Percentiles rank a stretch among this genome's conserved stretches.
phyloP scores from a whole-genome alignment of 305 asterid species.

The Andrographis paniculata region DNA sequence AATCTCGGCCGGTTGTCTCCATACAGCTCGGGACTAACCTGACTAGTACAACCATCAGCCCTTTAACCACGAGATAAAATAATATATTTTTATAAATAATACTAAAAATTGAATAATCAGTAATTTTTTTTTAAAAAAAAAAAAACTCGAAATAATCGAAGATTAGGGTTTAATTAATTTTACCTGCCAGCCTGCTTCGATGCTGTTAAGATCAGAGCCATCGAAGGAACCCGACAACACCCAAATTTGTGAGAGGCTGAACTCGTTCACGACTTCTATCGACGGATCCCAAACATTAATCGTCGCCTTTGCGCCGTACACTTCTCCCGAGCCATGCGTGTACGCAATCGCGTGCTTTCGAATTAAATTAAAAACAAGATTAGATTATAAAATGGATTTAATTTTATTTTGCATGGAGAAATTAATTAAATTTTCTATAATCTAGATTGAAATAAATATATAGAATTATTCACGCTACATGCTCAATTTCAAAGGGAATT shows the following conservation, averaged over 20 bases:
- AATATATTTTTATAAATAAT: background rate
- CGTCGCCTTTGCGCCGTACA: constrained; percentile 88
- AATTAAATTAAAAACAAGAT: no score
- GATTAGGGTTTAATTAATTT: background rate
- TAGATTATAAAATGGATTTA: no score
- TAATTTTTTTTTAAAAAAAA: no score
- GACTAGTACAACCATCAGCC: constrained; percentile 81
- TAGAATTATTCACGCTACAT: no score
- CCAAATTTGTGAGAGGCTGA: constrained; percentile 93
- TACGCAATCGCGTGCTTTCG: constrained; percentile 76
- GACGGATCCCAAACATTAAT: constrained; percentile 94
- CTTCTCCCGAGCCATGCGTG: constrained; percentile 48
- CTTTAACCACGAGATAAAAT: background rate
- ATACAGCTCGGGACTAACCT: constrained; percentile 99
- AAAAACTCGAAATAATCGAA: background rate
- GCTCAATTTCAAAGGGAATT: no score
- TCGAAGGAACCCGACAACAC: constrained; percentile 90
- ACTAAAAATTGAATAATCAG: no score
- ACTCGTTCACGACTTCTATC: constrained; percentile 60
- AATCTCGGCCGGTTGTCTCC: constrained; percentile 92
- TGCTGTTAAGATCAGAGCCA: constrained; percentile 83
- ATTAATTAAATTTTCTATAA: no score
- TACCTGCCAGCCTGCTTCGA: constrained; percentile 99
- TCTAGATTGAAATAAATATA: no score
- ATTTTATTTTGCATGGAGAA: no score